Base-by-base conservation (phyloP, 2,329 filamentous ascomycete species). In the Immersiporthe knoxdaviesiana region DNA sequence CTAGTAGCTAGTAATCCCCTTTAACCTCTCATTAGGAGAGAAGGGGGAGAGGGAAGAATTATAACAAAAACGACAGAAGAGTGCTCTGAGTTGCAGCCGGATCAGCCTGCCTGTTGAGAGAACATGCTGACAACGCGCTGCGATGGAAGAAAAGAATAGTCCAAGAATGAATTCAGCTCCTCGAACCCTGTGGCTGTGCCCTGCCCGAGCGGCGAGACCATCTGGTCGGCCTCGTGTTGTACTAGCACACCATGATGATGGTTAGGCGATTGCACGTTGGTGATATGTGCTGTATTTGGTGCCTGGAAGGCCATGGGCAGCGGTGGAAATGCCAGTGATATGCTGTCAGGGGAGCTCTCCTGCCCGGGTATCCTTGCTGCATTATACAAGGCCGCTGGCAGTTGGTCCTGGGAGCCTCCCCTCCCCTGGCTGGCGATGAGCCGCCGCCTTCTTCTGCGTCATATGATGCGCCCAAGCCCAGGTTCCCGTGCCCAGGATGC, bases 301-400 rank as follows among this genome's bases (percentile, higher is more conserved):
- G 70, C 72, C 63, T 77, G 76, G 61, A 79, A 78, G 5, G 76
- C 73, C 10, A 75, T 44, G 0, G 78, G 77, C 7, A 79, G 65
- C 0, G 78, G 78, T 16, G 77, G 78, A 44, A 79, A 79, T 3
- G 78, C 78, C 11, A 79, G 68, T 3, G 77, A 76, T 41, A 79
- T 76, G 63, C 73, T 76, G 47, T 77, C 75, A 27, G 75, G 74
- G 52, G 74, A 74, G 35, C 66, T 73, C 68, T 72, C 60, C 4
- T 65, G 47, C 16, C 44, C 21, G 4, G 30, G 37, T 14, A 18
- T 14, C 14, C 62, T 27, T 35, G 8, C 18, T 2, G 8, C 32
- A 18, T 44, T 16, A n/a, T n/a, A n/a, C n/a, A n/a, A n/a, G n/a
- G n/a, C n/a, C n/a, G n/a, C n/a, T n/a, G n/a, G n/a, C n/a, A n/a